Percentiles rank a stretch among this genome's conserved stretches.
Conservation (phyloP, 306 rosid genomes). For the Sophora flavescens region DNA sequence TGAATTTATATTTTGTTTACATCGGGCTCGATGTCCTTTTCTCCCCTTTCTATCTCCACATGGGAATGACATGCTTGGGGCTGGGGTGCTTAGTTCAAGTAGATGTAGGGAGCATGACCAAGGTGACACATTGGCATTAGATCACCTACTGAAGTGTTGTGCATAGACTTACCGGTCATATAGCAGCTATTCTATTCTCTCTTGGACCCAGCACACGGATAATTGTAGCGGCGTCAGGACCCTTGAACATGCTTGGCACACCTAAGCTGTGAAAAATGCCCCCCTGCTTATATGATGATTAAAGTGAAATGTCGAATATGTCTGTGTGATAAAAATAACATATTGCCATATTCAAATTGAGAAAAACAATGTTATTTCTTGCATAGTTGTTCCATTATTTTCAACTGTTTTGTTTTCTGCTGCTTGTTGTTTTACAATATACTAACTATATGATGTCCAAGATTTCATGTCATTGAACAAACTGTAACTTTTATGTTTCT, state of each 20-base stretch:
- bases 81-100: neutral
- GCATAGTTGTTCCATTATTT: neutral
- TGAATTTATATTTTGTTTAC: slow-evolving; percentile 20
- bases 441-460: slow-evolving; percentile 9
- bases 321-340: neutral
- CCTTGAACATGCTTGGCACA: slow-evolving; percentile 2
- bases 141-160: neutral
- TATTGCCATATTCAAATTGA: neutral
- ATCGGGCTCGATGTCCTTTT: neutral
- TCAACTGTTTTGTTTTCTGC: slow-evolving; percentile 2
- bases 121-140: neutral
- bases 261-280: slow-evolving; percentile 7
- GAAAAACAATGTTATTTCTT: neutral
- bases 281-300: slow-evolving; percentile 8
- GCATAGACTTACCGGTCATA: neutral
- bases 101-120: slow-evolving; percentile 17
- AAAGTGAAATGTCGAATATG: neutral
- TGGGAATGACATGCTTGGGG: slow-evolving; percentile 18
- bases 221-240: neutral
- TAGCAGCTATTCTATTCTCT: neutral
- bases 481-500: slow-evolving; percentile 32
- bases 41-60: neutral
- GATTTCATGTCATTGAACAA: slow-evolving; percentile 31
- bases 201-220: slow-evolving; percentile 14
- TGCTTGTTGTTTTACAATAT: neutral